Conservation (phyloP, 345 rosid genomes). For the Eucalyptus sp. region DNA sequence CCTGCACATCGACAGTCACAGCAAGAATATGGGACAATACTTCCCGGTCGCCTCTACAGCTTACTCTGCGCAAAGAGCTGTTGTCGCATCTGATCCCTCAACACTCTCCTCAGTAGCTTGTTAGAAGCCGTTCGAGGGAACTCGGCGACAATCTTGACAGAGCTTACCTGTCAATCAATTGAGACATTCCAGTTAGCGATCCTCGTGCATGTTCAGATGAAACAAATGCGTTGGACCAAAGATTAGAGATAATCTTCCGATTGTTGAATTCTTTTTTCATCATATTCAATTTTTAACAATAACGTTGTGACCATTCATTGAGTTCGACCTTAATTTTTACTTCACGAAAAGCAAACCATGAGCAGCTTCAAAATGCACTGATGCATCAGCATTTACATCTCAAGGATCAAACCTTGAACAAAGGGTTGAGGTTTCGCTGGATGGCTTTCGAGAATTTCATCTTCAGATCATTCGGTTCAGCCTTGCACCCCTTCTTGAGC, state of each 20-base stretch:
- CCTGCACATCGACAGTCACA: neutral
- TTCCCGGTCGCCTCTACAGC: slow-evolving; percentile 8
- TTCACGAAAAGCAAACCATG: too few relatives aligned
- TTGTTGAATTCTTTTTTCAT: neutral
- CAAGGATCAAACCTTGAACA: slow-evolving; percentile 53
- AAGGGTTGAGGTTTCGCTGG: slow-evolving; percentile 69
- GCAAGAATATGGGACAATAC: neutral
- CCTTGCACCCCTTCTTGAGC: slow-evolving; percentile 38
- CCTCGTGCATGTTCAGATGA: neutral
- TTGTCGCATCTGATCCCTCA: slow-evolving; percentile 53
- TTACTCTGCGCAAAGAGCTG: slow-evolving; percentile 31
- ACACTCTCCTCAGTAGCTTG: slow-evolving; percentile 66
- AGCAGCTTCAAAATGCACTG: too few relatives aligned
- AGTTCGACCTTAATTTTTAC: neutral
- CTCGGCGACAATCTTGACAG: slow-evolving; percentile 49
- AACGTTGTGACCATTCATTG: neutral
- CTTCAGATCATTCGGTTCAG: slow-evolving; percentile 36
- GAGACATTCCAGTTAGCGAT: neutral
- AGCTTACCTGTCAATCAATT: slow-evolving; percentile 43
- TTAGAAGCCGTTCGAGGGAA: slow-evolving; percentile 85
- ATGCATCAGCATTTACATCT: neutral
- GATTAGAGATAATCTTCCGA: neutral
- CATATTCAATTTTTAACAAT: neutral
- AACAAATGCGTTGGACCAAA: neutral
- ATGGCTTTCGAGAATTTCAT: slow-evolving; percentile 43